Evolutionary conservation across 768 basidiomycete species (phyloP).

Genomic region (Dentipellis sp.): DNA sequence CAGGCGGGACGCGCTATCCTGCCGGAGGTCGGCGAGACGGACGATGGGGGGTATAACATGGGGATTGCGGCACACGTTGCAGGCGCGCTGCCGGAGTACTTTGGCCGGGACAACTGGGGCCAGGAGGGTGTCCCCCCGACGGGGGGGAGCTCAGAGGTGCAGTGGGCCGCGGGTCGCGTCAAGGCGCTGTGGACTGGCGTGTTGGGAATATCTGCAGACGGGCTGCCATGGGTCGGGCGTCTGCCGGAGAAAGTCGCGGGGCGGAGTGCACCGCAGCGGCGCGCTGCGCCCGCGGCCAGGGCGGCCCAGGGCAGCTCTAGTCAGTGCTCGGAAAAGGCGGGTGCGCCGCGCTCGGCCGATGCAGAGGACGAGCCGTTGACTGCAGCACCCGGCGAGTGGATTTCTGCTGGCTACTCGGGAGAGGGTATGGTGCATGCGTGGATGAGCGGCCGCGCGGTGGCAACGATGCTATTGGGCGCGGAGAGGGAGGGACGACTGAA

Average conservation of each 20-base stretch:
- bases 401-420: conserved; percentile 60
- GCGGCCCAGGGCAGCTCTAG: neutral
- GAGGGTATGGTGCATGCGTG: conserved; percentile 72
- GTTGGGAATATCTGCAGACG: conserved; percentile 51
- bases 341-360: neutral
- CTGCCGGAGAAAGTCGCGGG: conserved; percentile 42
- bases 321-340: neutral
- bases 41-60: conserved; percentile 28
- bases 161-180: conserved; percentile 36
- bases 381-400: conserved; percentile 51
- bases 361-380: neutral
- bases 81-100: conserved; percentile 46
- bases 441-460: conserved; percentile 50
- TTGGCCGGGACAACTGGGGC: conserved; percentile 37
- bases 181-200: conserved; percentile 59
- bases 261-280: neutral
- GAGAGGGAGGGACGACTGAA: conserved; percentile 17
- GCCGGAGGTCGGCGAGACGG: conserved; percentile 21
- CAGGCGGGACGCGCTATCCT: conserved; percentile 20
- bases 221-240: conserved; percentile 62
- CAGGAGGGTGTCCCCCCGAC: conserved; percentile 21
- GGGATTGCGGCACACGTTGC: conserved; percentile 33
- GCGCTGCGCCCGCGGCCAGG: neutral
- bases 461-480: conserved; percentile 44
- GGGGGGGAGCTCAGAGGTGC: conserved; percentile 11